These are phyloP conservation scores for Daldinia bambusicola DNA, from an alignment of 495 filamentous ascomycete species.

Conservation along the genomic window DNA sequence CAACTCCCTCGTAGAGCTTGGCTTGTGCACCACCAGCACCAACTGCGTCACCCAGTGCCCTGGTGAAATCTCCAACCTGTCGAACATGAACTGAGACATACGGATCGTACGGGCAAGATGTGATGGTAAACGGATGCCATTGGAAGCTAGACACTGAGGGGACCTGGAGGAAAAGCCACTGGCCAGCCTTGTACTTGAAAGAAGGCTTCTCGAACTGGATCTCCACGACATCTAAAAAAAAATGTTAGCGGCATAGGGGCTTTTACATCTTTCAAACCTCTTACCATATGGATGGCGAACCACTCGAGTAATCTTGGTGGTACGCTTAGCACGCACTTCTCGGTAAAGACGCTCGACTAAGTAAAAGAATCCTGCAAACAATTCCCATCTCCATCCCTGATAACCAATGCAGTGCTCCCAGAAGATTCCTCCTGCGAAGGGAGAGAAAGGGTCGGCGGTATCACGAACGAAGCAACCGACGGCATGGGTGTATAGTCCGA, in stretches of 20 bases:
- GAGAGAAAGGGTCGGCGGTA: conserved; percentile 73
- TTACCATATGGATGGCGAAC: conserved; percentile 96
- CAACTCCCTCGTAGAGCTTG: conserved; percentile 86
- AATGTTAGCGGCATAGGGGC: conserved; percentile 44
- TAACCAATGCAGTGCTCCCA: conserved; percentile 97
- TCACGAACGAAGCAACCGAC: conserved; percentile 96
- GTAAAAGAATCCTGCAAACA: conserved; percentile 87
- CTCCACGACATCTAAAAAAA: conserved; percentile 83
- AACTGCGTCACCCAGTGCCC: conserved; percentile 86
- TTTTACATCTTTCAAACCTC: conserved; percentile 38
- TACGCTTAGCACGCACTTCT: conserved; percentile 81
- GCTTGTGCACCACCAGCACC: conserved; percentile 86
- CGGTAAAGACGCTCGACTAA: conserved; percentile 90
- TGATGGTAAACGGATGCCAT: conserved; percentile 99
- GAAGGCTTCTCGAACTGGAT: conserved; percentile 96
- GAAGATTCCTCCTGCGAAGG: conserved; percentile 81
- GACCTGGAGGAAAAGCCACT: conserved; percentile 96
- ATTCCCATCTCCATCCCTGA: conserved; percentile 96
- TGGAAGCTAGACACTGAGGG: conserved; percentile 87
- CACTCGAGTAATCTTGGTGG: conserved; percentile 91
- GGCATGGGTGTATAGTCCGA: conserved; percentile 94
- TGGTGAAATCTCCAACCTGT: conserved; percentile 96
- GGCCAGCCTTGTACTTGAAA: conserved; percentile 98
- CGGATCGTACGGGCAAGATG: conserved; percentile 93
- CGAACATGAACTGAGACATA: conserved; percentile 95